Evolutionary conservation across 768 basidiomycete species (phyloP).

Genomic region (Hemileccinum rubropunctum): DNA sequence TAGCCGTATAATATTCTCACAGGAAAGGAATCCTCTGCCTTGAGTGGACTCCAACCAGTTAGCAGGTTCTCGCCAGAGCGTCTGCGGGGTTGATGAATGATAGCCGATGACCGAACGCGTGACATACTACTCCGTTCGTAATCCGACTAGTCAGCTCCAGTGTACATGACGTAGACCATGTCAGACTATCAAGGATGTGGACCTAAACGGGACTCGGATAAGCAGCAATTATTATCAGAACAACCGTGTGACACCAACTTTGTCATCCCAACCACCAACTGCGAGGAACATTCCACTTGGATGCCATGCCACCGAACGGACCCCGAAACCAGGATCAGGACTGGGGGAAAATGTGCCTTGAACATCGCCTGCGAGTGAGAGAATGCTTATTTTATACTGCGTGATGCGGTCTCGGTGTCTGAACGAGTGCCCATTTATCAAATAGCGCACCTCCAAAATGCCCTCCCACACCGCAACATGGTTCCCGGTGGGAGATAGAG

Average conservation of each 20-base stretch:
- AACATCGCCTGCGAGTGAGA: constrained; percentile 63
- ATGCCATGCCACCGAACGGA: constrained; percentile 80
- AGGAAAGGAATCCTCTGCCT: constrained; percentile 85
- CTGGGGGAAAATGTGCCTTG: constrained; percentile 68
- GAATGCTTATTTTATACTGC: constrained; percentile 74
- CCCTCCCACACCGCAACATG: constrained; percentile 83
- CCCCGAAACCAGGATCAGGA: constrained; percentile 80
- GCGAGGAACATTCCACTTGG: constrained; percentile 81
- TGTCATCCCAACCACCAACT: constrained; percentile 87
- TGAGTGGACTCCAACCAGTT: constrained; percentile 84
- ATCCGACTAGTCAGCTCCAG: constrained; percentile 63
- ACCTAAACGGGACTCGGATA: constrained; percentile 48
- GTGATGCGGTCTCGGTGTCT: background rate
- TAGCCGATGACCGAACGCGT: background rate
- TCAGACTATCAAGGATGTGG: constrained; percentile 69
- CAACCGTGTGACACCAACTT: constrained; percentile 41
- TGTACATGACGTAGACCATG: constrained; percentile 66
- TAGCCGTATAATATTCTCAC: constrained; percentile 39
- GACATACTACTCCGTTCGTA: constrained; percentile 53
- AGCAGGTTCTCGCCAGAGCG: constrained; percentile 80
- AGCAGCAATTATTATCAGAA: background rate
- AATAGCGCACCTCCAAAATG: constrained; percentile 66
- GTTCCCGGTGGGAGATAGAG: constrained; percentile 75
- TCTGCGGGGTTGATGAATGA: constrained; percentile 40
- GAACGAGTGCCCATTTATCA: background rate